A percentile compares a stretch with the other conserved stretches of the same genome.
Evolutionary conservation across 2,329 filamentous ascomycete species (phyloP).

Genomic region (Trichoderma atrobrunneum): DNA sequence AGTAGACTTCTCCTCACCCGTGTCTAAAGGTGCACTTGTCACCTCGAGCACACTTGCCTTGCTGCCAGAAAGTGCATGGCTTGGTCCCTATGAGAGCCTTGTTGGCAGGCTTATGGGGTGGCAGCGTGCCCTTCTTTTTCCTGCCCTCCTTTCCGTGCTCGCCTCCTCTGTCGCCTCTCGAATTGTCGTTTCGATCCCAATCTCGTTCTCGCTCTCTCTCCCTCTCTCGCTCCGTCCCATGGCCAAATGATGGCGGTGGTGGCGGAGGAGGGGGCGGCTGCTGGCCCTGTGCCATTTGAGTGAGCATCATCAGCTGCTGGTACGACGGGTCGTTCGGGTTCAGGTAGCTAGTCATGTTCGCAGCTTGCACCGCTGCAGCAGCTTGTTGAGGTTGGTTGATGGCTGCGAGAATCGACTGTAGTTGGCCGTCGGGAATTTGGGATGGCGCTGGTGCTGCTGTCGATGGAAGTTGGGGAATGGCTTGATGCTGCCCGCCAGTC

Average conservation of each 20-base stretch:
- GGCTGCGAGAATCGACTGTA: constrained; percentile 45
- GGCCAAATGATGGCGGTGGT: constrained; percentile 25
- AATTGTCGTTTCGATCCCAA: constrained; percentile 34
- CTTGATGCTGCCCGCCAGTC: constrained; percentile 34
- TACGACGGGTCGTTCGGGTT: constrained; percentile 42
- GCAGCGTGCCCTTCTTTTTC: constrained; percentile 42
- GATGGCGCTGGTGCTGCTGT: constrained; percentile 8
- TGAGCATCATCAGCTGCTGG: constrained; percentile 40
- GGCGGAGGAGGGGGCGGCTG: constrained; percentile 27
- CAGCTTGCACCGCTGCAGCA: constrained; percentile 21
- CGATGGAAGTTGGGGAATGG: constrained; percentile 20
- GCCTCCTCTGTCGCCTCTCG: constrained; percentile 24
- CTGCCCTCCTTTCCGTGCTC: constrained; percentile 38
- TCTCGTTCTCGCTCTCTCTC: constrained; percentile 30
- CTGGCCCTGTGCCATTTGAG: constrained; percentile 38
- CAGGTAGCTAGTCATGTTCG: constrained; percentile 28
- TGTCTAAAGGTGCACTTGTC: constrained; percentile 73
- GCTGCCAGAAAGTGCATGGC: constrained; percentile 66
- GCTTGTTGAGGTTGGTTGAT: constrained; percentile 38
- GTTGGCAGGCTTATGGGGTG: constrained; percentile 47
- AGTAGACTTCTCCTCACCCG: constrained; percentile 37
- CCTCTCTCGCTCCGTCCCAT: constrained; percentile 34
- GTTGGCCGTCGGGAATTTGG: constrained; percentile 37
- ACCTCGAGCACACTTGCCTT: constrained; percentile 70
- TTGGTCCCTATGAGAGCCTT: constrained; percentile 62